These are phyloP conservation scores for Phytopythium montanum DNA, from an alignment of 352 stramenopile species.

Conservation along the genomic window DNA sequence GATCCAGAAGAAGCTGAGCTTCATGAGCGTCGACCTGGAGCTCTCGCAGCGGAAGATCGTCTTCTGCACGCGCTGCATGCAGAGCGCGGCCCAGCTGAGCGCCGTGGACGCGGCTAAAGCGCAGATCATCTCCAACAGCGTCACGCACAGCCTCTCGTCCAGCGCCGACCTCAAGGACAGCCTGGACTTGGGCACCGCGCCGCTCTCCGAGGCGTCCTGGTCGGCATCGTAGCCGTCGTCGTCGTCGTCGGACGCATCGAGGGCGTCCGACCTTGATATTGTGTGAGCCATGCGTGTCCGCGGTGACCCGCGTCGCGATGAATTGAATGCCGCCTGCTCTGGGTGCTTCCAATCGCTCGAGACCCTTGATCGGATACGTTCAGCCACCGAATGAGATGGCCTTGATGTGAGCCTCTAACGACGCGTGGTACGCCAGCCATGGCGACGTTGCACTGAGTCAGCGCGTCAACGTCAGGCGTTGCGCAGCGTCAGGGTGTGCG, in stretches of 20 bases:
- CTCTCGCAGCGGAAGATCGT: slow-evolving; percentile 20
- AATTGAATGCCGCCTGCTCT: not conserved
- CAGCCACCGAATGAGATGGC: no score
- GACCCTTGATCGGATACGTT: not conserved
- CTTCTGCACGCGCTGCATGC: slow-evolving; percentile 13
- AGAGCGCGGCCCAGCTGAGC: not conserved
- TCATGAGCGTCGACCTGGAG: slow-evolving; percentile 28
- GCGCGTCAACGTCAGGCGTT: no score
- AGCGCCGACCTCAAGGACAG: not conserved
- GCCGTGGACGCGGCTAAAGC: slow-evolving; percentile 1
- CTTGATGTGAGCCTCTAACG: no score
- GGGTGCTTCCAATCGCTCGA: not conserved
- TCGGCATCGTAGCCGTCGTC: not conserved
- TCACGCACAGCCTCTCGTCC: not conserved
- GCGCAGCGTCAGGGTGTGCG: no score
- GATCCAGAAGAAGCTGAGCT: slow-evolving; percentile 28
- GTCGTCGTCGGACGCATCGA: not conserved
- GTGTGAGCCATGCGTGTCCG: not conserved
- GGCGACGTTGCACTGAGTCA: no score
- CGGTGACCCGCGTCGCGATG: not conserved
- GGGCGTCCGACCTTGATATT: not conserved
- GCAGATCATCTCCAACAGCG: slow-evolving; percentile 1
- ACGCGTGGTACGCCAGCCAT: no score
- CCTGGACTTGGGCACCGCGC: not conserved
- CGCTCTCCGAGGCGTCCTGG: not conserved